Conservation (phyloP, 1,284 basidiomycete genomes). For the Ganoderma leucocontextum region DNA sequence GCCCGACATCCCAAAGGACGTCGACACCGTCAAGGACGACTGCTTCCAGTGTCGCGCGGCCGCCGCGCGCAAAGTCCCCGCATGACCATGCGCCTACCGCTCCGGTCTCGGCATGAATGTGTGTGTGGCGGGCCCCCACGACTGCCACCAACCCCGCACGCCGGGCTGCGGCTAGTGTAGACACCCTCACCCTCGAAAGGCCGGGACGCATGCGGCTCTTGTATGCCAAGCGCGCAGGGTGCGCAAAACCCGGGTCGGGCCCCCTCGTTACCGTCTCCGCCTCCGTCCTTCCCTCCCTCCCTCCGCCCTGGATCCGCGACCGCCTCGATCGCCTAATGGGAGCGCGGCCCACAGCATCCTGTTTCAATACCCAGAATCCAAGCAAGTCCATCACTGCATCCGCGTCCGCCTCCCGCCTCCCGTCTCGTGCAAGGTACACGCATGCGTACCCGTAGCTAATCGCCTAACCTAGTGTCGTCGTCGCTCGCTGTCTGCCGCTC, state of each 20-base stretch:
- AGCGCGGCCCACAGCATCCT: background rate
- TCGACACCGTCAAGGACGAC: conserved; percentile 49
- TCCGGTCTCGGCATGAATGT: background rate
- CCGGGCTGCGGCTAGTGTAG: background rate
- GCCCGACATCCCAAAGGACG: conserved; percentile 48
- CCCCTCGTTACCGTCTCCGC: background rate
- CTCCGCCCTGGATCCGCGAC: background rate
- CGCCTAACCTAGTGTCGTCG: conserved; percentile 18
- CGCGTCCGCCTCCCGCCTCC: too few relatives aligned
- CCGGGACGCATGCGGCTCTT: background rate
- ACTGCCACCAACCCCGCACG: background rate
- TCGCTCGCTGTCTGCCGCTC: conserved; percentile 27
- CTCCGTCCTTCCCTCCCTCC: background rate
- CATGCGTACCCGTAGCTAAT: conserved; percentile 28
- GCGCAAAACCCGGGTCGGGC: conserved; percentile 13
- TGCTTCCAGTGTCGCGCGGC: conserved; percentile 50
- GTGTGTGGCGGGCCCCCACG: conserved; percentile 1
- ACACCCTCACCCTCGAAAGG: background rate
- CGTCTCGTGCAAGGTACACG: conserved; percentile 24
- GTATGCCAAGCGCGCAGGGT: conserved; percentile 20
- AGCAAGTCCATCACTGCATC: background rate
- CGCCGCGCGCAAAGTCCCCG: conserved; percentile 42
- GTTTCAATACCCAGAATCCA: background rate
- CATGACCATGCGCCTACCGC: conserved; percentile 30
- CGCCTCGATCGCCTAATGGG: background rate